Percentiles rank a stretch among this genome's conserved stretches.
phyloP scores from a whole-genome alignment of 2,329 filamentous ascomycete species.

The Aspergillus fructus region DNA sequence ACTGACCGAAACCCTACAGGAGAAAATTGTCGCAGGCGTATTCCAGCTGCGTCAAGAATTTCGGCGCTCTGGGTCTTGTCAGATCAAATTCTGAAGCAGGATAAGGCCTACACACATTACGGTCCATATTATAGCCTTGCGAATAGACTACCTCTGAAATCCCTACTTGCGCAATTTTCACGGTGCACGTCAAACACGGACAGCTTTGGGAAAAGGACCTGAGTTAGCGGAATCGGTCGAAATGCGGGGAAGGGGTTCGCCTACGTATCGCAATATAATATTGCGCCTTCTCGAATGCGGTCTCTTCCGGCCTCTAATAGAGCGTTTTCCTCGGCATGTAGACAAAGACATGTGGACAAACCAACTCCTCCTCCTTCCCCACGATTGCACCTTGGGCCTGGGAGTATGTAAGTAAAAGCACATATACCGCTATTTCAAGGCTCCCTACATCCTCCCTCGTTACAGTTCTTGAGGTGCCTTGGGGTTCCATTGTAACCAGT shows the following conservation, averaged over 20 bases:
- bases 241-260: conserved; percentile 17
- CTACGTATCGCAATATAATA: conserved; percentile 85
- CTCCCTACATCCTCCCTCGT: conserved; percentile 75
- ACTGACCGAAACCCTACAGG: conserved; percentile 53
- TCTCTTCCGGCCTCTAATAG: conserved; percentile 91
- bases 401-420: conserved; percentile 8
- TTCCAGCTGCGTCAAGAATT: conserved; percentile 80
- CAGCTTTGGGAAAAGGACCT: conserved; percentile 52
- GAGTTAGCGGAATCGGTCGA: not conserved
- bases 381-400: conserved; percentile 73
- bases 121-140: conserved; percentile 92
- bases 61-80: conserved; percentile 60
- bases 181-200: conserved; percentile 94
- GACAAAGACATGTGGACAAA: conserved; percentile 84
- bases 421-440: not conserved
- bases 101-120: conserved; percentile 48
- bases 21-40: conserved; percentile 81
- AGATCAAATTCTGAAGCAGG: conserved; percentile 4
- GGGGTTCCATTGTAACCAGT: conserved; percentile 99
- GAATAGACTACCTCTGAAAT: conserved; percentile 95
- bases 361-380: conserved; percentile 68
- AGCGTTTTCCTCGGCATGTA: conserved; percentile 98
- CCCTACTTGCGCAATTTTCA: conserved; percentile 97
- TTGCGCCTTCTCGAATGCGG: conserved; percentile 75
- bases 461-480: conserved; percentile 82